Evolutionary conservation across 2,329 filamentous ascomycete species (phyloP).

Genomic region (Trichoderma afroharzianum): DNA sequence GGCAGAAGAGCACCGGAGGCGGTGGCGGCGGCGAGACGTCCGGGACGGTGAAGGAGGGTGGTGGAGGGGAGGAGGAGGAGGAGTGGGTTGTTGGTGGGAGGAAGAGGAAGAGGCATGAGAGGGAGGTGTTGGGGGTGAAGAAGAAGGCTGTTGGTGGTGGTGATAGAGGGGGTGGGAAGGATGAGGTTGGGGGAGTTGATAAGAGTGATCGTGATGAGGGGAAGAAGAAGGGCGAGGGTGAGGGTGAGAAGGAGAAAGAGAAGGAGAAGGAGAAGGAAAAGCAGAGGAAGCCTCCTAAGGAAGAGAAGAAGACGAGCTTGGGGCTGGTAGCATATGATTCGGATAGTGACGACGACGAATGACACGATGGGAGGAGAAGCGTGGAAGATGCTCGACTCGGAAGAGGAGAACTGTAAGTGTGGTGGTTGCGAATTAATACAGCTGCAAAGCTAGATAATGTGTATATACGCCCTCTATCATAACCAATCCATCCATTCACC

Average conservation of each 20-base stretch:
- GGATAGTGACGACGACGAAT: slow-evolving; percentile 46
- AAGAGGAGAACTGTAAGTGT: slow-evolving; percentile 4
- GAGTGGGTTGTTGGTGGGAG: slow-evolving; percentile 34
- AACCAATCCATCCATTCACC: not conserved
- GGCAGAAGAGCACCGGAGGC: slow-evolving; percentile 39
- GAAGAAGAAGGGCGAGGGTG: not conserved
- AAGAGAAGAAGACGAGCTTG: slow-evolving; percentile 26
- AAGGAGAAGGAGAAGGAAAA: slow-evolving; percentile 26
- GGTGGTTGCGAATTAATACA: slow-evolving; percentile 7
- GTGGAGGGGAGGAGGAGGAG: slow-evolving; percentile 26
- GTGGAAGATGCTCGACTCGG: not conserved
- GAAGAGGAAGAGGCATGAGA: slow-evolving; percentile 36
- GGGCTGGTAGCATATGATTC: slow-evolving; percentile 56
- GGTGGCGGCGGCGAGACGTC: slow-evolving; percentile 19
- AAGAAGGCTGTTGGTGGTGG: slow-evolving; percentile 24
- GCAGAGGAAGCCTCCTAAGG: slow-evolving; percentile 1
- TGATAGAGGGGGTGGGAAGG: slow-evolving; percentile 18
- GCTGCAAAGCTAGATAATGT: slow-evolving; percentile 17
- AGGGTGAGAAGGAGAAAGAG: slow-evolving; percentile 15
- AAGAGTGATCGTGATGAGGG: not conserved
- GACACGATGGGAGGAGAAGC: not conserved
- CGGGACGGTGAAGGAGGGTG: slow-evolving; percentile 22
- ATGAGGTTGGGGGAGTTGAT: not conserved
- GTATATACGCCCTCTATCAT: slow-evolving; percentile 15
- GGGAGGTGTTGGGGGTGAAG: slow-evolving; percentile 34